A percentile compares a stretch with the other conserved stretches of the same genome.
phyloP scores from a whole-genome alignment of 306 rosid species.

The Lotus japonicus region DNA sequence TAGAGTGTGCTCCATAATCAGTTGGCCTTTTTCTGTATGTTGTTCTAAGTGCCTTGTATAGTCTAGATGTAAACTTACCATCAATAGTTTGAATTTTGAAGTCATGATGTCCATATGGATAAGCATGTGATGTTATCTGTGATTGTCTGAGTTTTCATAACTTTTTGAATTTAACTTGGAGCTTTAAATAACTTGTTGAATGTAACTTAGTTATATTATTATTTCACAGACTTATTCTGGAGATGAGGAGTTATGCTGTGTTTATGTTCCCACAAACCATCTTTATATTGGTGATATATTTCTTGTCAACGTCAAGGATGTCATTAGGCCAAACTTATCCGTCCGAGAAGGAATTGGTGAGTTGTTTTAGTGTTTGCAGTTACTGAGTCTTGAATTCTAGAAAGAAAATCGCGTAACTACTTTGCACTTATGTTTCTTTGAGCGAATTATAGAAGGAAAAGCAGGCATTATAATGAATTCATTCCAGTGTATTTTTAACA shows the following conservation, averaged over 20 bases:
- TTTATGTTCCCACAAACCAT: constrained; percentile 96
- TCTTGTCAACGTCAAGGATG: constrained; percentile 74
- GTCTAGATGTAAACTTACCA: not conserved
- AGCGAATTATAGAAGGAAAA: too few species aligned
- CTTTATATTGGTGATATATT: constrained; percentile 93
- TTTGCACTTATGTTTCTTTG: not conserved
- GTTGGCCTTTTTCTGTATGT: constrained; percentile 5
- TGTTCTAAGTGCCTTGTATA: not conserved
- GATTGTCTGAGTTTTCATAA: not conserved
- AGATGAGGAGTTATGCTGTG: constrained; percentile 92
- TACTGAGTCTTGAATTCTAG: constrained; percentile 4
- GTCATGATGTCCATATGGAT: not conserved
- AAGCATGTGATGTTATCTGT: not conserved
- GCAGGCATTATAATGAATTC: too few species aligned
- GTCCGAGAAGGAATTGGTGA: constrained; percentile 98
- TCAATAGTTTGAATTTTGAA: not conserved
- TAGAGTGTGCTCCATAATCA: not conserved
- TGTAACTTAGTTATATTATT: constrained; percentile 1
- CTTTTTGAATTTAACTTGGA: not conserved
- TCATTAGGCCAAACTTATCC: constrained; percentile 84
- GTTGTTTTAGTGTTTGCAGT: constrained; percentile 24
- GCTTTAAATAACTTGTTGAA: constrained; percentile 2
- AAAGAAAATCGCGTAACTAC: not conserved
- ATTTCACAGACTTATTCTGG: constrained; percentile 73
- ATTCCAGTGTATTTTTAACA: not conserved